phyloP scores from a whole-genome alignment of 169 alveolate species.

The Babesia bigemina region DNA sequence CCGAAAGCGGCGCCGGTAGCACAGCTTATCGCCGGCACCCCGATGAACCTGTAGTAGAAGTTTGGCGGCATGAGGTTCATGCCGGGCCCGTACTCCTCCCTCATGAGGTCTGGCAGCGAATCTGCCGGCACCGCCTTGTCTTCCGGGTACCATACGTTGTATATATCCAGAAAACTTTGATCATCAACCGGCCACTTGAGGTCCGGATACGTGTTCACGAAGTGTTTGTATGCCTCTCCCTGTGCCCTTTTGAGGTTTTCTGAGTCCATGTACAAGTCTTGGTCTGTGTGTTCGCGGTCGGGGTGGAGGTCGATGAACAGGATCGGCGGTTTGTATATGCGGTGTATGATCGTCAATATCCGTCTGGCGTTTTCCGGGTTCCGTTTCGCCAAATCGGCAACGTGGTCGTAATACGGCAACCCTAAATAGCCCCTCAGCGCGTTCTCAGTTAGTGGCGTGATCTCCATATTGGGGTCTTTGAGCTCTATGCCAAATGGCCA shows the following conservation, averaged over 20 bases:
- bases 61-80: constrained; percentile 21
- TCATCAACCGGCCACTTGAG: constrained; percentile 61
- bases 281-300: constrained; percentile 23
- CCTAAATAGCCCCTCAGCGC: constrained; percentile 55
- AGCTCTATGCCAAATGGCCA: constrained; percentile 40
- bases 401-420: constrained; percentile 37
- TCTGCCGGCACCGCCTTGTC: constrained; percentile 6
- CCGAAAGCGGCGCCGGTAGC: constrained; percentile 40
- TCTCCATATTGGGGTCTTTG: constrained; percentile 30
- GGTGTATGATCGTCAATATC: constrained; percentile 52
- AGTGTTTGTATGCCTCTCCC: constrained; percentile 23
- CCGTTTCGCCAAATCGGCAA: constrained; percentile 26
- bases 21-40: constrained; percentile 31
- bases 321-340: constrained; percentile 36
- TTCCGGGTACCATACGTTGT: constrained; percentile 48
- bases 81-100: constrained; percentile 32
- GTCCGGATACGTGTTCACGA: constrained; percentile 43
- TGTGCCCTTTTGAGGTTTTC: constrained; percentile 44
- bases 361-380: constrained; percentile 54
- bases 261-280: constrained; percentile 34
- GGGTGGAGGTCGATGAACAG: constrained; percentile 18
- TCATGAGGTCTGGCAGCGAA: constrained; percentile 30
- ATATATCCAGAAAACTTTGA: constrained; percentile 43
- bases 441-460: constrained; percentile 25
- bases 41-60: constrained; percentile 12